These are phyloP conservation scores for Orychophragmus violaceus DNA, from an alignment of 345 rosid genomes.

Conservation along the genomic window DNA sequence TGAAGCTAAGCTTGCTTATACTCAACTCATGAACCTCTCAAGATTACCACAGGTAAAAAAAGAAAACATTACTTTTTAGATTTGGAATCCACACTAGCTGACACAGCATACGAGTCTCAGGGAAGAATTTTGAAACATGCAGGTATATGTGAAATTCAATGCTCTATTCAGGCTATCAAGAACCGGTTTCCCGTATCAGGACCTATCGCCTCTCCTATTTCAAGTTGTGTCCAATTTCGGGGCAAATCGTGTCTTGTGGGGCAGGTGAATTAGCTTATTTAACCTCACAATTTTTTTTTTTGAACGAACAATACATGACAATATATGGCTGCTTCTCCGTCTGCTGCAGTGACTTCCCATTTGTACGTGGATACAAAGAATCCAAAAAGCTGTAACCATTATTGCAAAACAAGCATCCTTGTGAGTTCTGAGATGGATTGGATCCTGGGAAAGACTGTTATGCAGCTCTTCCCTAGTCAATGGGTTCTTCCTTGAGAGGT, in stretches of 20 bases:
- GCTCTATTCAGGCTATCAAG: slow-evolving; percentile 84
- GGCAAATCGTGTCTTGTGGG: slow-evolving; percentile 85
- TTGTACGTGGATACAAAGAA: slow-evolving; percentile 69
- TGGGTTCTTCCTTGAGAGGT: slow-evolving; percentile 42
- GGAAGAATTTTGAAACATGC: slow-evolving; percentile 7
- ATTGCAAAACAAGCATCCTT: slow-evolving; percentile 46
- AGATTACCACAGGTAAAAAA: slow-evolving; percentile 68
- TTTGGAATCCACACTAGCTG: background rate
- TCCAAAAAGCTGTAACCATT: slow-evolving; percentile 53
- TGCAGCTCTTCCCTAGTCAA: slow-evolving; percentile 54
- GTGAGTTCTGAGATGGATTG: slow-evolving; percentile 63
- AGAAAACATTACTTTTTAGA: background rate
- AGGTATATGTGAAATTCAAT: slow-evolving; percentile 85
- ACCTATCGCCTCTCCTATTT: slow-evolving; percentile 50
- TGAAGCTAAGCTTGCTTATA: slow-evolving; percentile 51
- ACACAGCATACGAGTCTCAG: slow-evolving; percentile 5
- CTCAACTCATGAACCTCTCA: slow-evolving; percentile 67
- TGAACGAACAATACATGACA: background rate
- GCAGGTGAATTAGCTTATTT: no score
- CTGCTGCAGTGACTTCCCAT: slow-evolving; percentile 82
- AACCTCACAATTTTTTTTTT: no score
- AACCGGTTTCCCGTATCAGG: slow-evolving; percentile 55
- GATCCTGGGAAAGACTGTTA: slow-evolving; percentile 66
- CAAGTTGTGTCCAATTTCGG: slow-evolving; percentile 62
- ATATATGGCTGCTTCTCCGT: slow-evolving; percentile 8